Base-by-base conservation (phyloP, 2,329 filamentous ascomycete genomes). In the Fragosphaeria purpurea region DNA sequence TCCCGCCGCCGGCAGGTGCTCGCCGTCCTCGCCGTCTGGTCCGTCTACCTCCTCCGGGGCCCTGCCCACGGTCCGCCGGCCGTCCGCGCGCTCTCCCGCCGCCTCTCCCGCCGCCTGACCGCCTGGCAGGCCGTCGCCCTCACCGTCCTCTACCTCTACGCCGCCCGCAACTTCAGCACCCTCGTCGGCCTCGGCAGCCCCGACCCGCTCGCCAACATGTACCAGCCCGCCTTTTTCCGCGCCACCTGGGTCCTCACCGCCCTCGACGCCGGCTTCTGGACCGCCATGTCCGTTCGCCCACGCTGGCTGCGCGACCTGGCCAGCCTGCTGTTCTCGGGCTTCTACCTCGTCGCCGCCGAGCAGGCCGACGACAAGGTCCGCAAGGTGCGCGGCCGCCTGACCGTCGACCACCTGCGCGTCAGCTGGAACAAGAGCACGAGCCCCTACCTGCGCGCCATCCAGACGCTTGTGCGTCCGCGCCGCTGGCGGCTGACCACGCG, bases 221-320 rank as follows among this genome's bases (percentile, higher is more conserved):
- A 98, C 70, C 88, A 87, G 50, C 77, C 88, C 47, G 83, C 86
- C 33, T 98, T 94, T 70, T 98, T 95, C 66, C 84, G 93, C 46
- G 93, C 93, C 50, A 98, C 93, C 63, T 98, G 93, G 93, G 80
- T 97, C 12, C 83, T 93, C 48, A 98, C 93, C 0, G 93, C 89
- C 0, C 70, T 98, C 54, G 93, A 98, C 61, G 93, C 93, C 6
- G 93, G 93, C 1, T 98, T 96, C 67, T 98, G 93, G 93, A 95
- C 89, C 0, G 93, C 93, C 37, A 98, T 98, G 93, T 85, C 82
- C 60, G 90, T 98, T 56, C 80, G 79, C 45, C 65, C 64, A 48
- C 89, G 86, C 60, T 90, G 86, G 80, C 59, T 95, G 41, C 77
- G 89, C 40, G 90, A 97, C 63, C 63, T 95, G 11, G 80, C 86